Conservation (phyloP, 495 filamentous ascomycete genomes). For the Beverwykella pulmonaria region DNA sequence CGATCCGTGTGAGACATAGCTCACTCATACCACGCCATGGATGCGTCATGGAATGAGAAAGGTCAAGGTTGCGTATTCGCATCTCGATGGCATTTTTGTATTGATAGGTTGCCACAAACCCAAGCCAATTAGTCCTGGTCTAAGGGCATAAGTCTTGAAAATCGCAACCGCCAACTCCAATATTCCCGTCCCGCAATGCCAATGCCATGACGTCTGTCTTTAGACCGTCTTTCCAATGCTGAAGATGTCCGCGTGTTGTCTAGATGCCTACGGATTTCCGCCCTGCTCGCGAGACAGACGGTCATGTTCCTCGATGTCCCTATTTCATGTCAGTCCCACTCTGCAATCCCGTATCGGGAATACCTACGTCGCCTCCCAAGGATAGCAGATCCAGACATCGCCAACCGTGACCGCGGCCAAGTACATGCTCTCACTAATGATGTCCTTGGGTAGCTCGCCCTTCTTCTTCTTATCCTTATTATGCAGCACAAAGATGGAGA, state of each 20-base stretch:
- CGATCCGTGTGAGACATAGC: too few species aligned
- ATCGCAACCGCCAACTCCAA: background rate
- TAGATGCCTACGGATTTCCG: background rate
- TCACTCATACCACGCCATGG: too few species aligned
- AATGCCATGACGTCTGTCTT: background rate
- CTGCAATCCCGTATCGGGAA: constrained; percentile 14
- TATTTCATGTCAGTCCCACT: constrained; percentile 43
- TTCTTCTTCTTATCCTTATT: constrained; percentile 98
- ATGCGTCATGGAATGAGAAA: too few species aligned
- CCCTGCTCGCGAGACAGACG: constrained; percentile 55
- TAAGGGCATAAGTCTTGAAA: too few species aligned
- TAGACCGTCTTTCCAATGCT: background rate
- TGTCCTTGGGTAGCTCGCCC: constrained; percentile 77
- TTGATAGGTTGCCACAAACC: too few species aligned
- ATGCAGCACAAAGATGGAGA: constrained; percentile 91
- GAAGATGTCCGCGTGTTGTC: background rate
- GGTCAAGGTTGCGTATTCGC: too few species aligned
- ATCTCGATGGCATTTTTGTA: too few species aligned
- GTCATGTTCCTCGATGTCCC: constrained; percentile 94
- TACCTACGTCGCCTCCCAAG: constrained; percentile 89
- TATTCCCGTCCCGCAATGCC: background rate
- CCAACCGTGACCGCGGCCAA: constrained; percentile 81
- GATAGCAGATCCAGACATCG: constrained; percentile 98
- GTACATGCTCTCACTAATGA: constrained; percentile 77
- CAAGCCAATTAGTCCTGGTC: too few species aligned